Conservation (phyloP, 306 rosid genomes). For the Sophora flavescens region DNA sequence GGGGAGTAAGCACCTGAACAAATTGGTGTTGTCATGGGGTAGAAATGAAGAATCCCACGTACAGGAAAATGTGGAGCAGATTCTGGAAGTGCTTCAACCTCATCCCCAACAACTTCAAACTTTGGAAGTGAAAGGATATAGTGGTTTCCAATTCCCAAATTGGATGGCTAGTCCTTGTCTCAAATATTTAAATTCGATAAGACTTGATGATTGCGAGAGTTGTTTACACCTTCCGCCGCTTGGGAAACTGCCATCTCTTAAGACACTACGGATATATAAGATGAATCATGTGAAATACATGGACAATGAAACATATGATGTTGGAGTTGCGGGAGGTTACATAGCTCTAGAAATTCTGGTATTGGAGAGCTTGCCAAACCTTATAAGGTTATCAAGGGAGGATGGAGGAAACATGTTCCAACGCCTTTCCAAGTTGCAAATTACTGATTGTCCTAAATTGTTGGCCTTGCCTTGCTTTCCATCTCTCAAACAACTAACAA, state of each 20-base stretch:
- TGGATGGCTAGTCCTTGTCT: slow-evolving; percentile 24
- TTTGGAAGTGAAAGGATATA: not conserved
- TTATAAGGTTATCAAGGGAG: slow-evolving; percentile 35
- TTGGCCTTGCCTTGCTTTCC: slow-evolving; percentile 32
- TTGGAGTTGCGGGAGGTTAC: slow-evolving; percentile 27
- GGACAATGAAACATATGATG: not conserved
- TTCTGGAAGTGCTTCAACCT: slow-evolving; percentile 46
- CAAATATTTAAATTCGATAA: not conserved
- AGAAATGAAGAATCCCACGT: not conserved
- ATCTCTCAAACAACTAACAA: not conserved
- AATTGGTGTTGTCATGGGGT: slow-evolving; percentile 11
- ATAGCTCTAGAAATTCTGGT: slow-evolving; percentile 16
- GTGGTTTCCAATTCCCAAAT: slow-evolving; percentile 1
- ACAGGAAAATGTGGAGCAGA: slow-evolving; percentile 23
- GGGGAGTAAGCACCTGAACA: not conserved
- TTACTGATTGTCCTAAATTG: not conserved
- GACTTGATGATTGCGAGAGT: not conserved
- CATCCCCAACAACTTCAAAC: not conserved
- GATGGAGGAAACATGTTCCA: slow-evolving; percentile 33
- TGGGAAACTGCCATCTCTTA: slow-evolving; percentile 27
- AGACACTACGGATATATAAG: not conserved
- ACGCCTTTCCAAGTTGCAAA: not conserved
- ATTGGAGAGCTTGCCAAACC: slow-evolving; percentile 31
- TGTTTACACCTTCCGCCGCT: not conserved
- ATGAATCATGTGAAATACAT: slow-evolving; percentile 9